Evolutionary conservation across 345 rosid species (phyloP).

Genomic region (Linum trigynum): DNA sequence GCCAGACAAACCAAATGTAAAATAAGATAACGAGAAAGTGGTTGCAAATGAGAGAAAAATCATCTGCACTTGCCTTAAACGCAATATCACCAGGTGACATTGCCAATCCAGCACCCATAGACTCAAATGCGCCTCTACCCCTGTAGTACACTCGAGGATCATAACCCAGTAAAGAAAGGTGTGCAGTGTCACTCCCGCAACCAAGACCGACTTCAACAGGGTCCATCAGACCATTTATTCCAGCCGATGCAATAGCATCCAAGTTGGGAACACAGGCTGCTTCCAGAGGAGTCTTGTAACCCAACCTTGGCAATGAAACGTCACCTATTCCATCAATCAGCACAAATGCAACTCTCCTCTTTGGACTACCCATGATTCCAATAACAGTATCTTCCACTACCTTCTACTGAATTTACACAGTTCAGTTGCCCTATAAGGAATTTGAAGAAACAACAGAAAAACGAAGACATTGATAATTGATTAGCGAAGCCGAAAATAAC

Average conservation of each 20-base stretch:
- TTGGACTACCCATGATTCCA: slow-evolving; percentile 34
- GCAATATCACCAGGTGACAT: slow-evolving; percentile 99
- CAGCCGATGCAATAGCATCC: slow-evolving; percentile 84
- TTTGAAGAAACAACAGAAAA: neutral
- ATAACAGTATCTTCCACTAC: neutral
- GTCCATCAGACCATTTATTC: slow-evolving; percentile 93
- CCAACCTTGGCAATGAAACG: slow-evolving; percentile 68
- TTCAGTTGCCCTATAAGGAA: neutral
- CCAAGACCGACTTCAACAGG: slow-evolving; percentile 99
- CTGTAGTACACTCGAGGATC: slow-evolving; percentile 82
- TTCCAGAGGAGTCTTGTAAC: slow-evolving; percentile 72
- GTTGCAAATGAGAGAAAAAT: neutral
- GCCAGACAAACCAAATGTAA: neutral
- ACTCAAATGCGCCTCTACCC: slow-evolving; percentile 95
- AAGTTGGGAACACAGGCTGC: slow-evolving; percentile 64
- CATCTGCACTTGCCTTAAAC: slow-evolving; percentile 36
- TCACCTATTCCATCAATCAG: slow-evolving; percentile 90
- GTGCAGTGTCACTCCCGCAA: slow-evolving; percentile 98
- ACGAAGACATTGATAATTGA: neutral
- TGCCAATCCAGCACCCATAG: slow-evolving; percentile 96
- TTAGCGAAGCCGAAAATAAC: neutral
- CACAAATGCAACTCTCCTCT: slow-evolving; percentile 76
- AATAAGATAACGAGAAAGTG: neutral
- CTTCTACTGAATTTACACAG: too few species aligned
- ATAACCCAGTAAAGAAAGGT: slow-evolving; percentile 85